Evolutionary conservation across 2,329 filamentous ascomycete genomes (phyloP).

Genomic region (Sporothrix humicola): DNA sequence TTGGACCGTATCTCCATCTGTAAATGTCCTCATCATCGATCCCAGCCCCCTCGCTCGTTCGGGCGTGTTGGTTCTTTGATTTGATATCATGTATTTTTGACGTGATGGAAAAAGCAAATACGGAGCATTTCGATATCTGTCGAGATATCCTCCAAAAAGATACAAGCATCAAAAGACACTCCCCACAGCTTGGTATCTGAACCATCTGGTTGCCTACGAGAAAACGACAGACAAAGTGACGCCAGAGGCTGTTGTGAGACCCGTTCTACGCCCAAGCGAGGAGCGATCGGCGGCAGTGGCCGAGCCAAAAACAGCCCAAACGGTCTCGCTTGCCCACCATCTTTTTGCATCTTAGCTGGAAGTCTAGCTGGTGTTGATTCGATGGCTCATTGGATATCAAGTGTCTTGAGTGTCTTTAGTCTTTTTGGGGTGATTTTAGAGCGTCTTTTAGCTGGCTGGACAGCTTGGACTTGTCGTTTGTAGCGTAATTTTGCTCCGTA

Average conservation of each 20-base stretch:
- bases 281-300: constrained; percentile 29
- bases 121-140: not conserved
- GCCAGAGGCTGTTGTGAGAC: constrained; percentile 24
- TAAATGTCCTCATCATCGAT: not conserved
- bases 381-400: no score
- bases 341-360: not conserved
- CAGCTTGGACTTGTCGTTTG: not conserved
- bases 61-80: not conserved
- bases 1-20: not conserved
- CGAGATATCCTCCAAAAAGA: not conserved
- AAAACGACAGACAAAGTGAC: not conserved
- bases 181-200: not conserved
- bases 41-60: not conserved
- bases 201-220: constrained; percentile 6
- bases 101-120: not conserved
- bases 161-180: not conserved
- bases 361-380: no score
- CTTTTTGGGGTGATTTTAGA: not conserved
- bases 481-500: constrained; percentile 19
- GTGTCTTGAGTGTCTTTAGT: not conserved
- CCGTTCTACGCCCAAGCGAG: constrained; percentile 26
- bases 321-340: not conserved
- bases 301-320: constrained; percentile 1
- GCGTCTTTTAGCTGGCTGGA: not conserved
- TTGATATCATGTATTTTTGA: not conserved